Evolutionary conservation across 2,329 filamentous ascomycete genomes (phyloP).

Genomic region (Aspergillus costaricaensis): DNA sequence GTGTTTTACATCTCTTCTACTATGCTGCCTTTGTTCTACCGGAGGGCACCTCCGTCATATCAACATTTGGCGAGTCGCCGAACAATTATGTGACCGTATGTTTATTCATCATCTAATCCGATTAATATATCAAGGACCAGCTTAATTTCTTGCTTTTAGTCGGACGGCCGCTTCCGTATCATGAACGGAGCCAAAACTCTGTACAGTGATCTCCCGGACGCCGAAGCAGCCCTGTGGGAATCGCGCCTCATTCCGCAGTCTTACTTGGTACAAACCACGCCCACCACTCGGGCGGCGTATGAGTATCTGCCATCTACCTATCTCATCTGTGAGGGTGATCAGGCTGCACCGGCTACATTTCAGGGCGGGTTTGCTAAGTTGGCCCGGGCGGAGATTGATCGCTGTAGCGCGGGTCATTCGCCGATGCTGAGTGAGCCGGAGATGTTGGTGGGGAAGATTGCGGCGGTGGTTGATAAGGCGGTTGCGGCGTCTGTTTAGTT

Average conservation of each 20-base stretch:
- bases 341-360: background rate
- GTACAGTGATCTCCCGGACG: constrained; percentile 8
- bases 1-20: constrained; percentile 1
- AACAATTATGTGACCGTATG: background rate
- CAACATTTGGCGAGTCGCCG: constrained; percentile 4
- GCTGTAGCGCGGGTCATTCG: constrained; percentile 9
- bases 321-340: constrained; percentile 8
- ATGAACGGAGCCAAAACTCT: constrained; percentile 3
- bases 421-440: constrained; percentile 11
- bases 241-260: constrained; percentile 7
- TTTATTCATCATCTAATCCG: background rate
- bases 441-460: constrained; percentile 6
- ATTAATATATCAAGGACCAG: background rate
- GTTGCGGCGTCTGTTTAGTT: background rate
- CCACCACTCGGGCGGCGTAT: constrained; percentile 5
- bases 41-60: background rate
- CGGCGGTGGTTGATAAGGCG: background rate
- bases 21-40: constrained; percentile 1
- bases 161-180: constrained; percentile 2
- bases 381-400: background rate
- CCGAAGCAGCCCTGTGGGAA: constrained; percentile 6
- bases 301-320: constrained; percentile 13
- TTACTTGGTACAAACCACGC: constrained; percentile 7
- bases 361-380: constrained; percentile 9
- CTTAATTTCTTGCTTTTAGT: background rate